Percentiles rank a stretch among this genome's conserved stretches.
Evolutionary conservation across 2,329 filamentous ascomycete genomes (phyloP).

Genomic region (Diaporthe humulicola): DNA sequence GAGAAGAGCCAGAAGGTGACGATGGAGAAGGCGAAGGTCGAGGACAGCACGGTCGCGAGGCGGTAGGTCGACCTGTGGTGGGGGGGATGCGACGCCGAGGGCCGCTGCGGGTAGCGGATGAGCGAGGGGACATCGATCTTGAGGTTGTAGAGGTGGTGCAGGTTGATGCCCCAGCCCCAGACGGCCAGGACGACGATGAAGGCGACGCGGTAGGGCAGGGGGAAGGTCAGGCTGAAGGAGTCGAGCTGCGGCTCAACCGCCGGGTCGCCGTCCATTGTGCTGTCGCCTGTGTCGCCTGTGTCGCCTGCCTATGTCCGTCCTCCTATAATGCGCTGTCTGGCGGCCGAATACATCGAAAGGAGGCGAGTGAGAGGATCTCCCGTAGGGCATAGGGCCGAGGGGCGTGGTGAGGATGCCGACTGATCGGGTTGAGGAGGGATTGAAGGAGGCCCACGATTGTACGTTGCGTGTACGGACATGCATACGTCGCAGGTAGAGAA

Average conservation of each 20-base stretch:
- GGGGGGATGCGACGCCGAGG: constrained; percentile 76
- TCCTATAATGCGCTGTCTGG: constrained; percentile 24
- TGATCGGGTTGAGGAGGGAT: neutral
- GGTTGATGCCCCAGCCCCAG: constrained; percentile 95
- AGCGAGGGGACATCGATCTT: constrained; percentile 90
- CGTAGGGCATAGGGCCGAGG: constrained; percentile 14
- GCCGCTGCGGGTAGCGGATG: constrained; percentile 85
- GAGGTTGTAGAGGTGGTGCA: constrained; percentile 84
- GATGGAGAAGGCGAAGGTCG: constrained; percentile 79
- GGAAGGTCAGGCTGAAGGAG: constrained; percentile 87
- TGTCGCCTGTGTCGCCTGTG: no score
- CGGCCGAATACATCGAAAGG: constrained; percentile 36
- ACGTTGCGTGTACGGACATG: constrained; percentile 1
- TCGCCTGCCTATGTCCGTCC: constrained; percentile 38
- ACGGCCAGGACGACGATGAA: constrained; percentile 88
- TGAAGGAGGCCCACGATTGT: neutral
- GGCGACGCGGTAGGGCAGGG: constrained; percentile 89
- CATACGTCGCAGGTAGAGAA: constrained; percentile 28
- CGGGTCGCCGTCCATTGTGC: constrained; percentile 80
- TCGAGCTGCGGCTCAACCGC: constrained; percentile 81
- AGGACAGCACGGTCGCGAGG: constrained; percentile 81
- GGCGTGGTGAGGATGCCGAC: neutral
- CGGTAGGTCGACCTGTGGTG: constrained; percentile 90
- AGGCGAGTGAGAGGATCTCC: neutral
- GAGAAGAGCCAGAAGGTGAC: constrained; percentile 88